Evolutionary conservation across 345 rosid species (phyloP).

Genomic region (Turritis glabra): DNA sequence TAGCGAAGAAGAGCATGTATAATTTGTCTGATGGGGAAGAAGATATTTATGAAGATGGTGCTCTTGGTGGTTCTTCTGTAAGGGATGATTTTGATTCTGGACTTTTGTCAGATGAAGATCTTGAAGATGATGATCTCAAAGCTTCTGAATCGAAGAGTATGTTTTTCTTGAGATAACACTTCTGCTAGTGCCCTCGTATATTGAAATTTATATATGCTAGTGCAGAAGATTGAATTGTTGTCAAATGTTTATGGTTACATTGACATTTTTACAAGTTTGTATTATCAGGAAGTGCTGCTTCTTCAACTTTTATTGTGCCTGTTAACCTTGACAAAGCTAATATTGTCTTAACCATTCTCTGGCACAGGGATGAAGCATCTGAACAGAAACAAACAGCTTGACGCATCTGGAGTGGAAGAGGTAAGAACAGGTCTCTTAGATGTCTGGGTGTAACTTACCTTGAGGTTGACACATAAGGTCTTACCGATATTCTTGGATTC

Average conservation of each 20-base stretch:
- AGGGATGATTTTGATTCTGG: constrained; percentile 82
- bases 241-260: not conserved
- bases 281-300: not conserved
- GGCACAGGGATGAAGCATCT: constrained; percentile 46
- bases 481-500: constrained; percentile 20
- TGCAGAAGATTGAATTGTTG: not conserved
- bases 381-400: constrained; percentile 29
- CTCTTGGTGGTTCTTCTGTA: constrained; percentile 47
- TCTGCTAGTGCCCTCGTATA: not conserved
- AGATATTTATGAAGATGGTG: constrained; percentile 52
- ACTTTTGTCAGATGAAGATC: constrained; percentile 61
- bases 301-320: constrained; percentile 18
- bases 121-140: constrained; percentile 42
- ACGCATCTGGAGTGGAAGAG: constrained; percentile 52
- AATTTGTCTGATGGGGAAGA: constrained; percentile 94
- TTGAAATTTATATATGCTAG: not conserved
- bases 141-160: constrained; percentile 46
- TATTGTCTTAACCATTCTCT: not conserved
- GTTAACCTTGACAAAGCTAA: not conserved
- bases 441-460: not conserved
- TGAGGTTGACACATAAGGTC: not conserved
- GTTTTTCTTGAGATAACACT: not conserved
- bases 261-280: not conserved
- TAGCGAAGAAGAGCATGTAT: constrained; percentile 65
- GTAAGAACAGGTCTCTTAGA: constrained; percentile 39